Evolutionary conservation across 2,329 filamentous ascomycete species (phyloP), one percentile per base, ranked within the genome.

Genomic region (Botrytis hyacinthi): DNA sequence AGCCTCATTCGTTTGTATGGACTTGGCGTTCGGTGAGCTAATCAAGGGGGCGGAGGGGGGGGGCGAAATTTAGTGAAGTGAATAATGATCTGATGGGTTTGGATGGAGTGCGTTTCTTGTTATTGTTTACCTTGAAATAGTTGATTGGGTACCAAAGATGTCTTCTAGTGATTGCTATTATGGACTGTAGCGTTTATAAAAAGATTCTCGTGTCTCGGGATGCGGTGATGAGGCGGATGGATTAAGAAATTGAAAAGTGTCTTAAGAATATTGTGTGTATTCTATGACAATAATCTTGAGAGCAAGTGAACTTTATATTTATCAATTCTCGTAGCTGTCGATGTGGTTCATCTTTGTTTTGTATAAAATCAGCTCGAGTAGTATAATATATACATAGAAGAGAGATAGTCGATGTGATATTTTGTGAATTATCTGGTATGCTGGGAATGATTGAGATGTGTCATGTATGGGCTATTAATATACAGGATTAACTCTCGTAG

Each of bases 291-390:
- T 51, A 6, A 5, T n/a, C 4, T 51, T 51, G 4, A n/a, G 3
- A n/a, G 12, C 26, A 16, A 54, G 14, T 10, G 12, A n/a, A 7
- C 5, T 16, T 54, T 16, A n/a, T 7, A 12, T 54, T n/a, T n/a
- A 16, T 54, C 12, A n/a, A n/a, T 54, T n/a, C 26, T 54, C 12
- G 12, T n/a, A 54, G 26, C 26, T 16, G 1, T n/a, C 26, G 2
- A n/a, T 54, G 0, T 54, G 2, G 6, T 16, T 3, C 16, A n/a
- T 7, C 5, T 14, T n/a, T 7, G 3, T n/a, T n/a, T 16, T n/a
- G 6, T 14, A n/a, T 54, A 12, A 2, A n/a, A 16, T 54, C 14
- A 54, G 10, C 12, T 54, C 48, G 14, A 16, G 12, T 54, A 54
- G 48, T n/a, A 3, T 54, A 5, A 2, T 54, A n/a, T 16, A 2